phyloP scores from a whole-genome alignment of 2,329 filamentous ascomycete genomes.

The Exophiala calicioides region DNA sequence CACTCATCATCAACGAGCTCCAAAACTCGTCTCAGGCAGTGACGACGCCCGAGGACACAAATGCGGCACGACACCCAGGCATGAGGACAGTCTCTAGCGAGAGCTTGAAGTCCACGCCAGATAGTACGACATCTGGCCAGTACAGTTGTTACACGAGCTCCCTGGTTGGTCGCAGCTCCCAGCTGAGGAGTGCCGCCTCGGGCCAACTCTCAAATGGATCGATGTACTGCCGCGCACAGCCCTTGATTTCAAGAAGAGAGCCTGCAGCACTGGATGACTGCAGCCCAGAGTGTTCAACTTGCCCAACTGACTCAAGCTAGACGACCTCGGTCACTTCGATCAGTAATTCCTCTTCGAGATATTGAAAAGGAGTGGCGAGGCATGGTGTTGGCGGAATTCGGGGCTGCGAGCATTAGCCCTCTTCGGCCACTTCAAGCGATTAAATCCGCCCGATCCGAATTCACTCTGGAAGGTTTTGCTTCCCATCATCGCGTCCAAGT shows the following conservation, averaged over 20 bases:
- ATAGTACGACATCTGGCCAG: slow-evolving; percentile 15
- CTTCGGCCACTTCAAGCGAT: no score
- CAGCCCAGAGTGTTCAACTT: slow-evolving; percentile 22
- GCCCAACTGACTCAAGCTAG: slow-evolving; percentile 21
- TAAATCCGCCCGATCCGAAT: no score
- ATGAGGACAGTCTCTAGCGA: slow-evolving; percentile 8
- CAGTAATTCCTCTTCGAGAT: slow-evolving; percentile 19
- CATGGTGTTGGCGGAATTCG: no score
- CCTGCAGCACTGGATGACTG: slow-evolving; percentile 17
- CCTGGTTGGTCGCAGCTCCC: slow-evolving; percentile 13
- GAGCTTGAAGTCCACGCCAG: slow-evolving; percentile 12
- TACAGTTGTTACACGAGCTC: slow-evolving; percentile 19
- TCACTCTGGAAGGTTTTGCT: no score
- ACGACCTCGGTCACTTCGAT: slow-evolving; percentile 18
- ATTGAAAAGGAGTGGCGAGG: slow-evolving; percentile 13
- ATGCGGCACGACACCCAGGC: slow-evolving; percentile 1
- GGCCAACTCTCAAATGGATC: slow-evolving; percentile 13
- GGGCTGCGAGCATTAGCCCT: no score
- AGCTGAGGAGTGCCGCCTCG: slow-evolving; percentile 16
- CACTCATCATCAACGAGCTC: slow-evolving; percentile 10
- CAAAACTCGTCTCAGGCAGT: background rate
- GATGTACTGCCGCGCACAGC: slow-evolving; percentile 18
- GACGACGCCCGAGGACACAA: background rate
- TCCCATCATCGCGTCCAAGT: no score
- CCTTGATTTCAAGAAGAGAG: slow-evolving; percentile 15